A percentile compares a stretch with the other conserved stretches of the same genome.
phyloP scores from a whole-genome alignment of 2,329 filamentous ascomycete species.

The Fusarium dimerum region DNA sequence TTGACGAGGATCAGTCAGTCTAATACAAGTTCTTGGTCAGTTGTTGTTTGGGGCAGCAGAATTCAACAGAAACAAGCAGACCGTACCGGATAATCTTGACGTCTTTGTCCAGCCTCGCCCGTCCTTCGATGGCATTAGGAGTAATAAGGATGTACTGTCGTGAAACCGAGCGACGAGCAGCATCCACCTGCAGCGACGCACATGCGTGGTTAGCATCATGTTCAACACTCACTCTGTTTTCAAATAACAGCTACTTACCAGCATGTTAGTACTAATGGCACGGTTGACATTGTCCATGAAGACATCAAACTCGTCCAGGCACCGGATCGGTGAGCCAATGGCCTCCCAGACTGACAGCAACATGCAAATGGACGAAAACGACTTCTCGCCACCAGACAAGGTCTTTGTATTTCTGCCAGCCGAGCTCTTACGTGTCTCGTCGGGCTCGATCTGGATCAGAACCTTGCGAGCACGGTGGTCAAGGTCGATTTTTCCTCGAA shows the following conservation, averaged over 20 bases:
- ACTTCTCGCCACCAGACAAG: slow-evolving; percentile 94
- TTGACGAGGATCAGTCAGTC: slow-evolving; percentile 62
- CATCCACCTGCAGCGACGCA: slow-evolving; percentile 61
- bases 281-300: slow-evolving; percentile 99
- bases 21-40: slow-evolving; percentile 32
- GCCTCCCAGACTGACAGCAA: slow-evolving; percentile 94
- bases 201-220: too few relatives aligned
- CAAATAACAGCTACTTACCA: slow-evolving; percentile 59
- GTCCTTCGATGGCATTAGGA: slow-evolving; percentile 75
- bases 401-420: slow-evolving; percentile 85
- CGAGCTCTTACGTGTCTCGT: slow-evolving; percentile 67
- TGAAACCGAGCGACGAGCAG: slow-evolving; percentile 82
- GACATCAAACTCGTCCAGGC: slow-evolving; percentile 96
- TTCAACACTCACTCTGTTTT: not conserved
- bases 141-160: slow-evolving; percentile 96
- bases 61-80: not conserved
- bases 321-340: slow-evolving; percentile 93
- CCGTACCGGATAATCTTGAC: slow-evolving; percentile 75
- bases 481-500: slow-evolving; percentile 77
- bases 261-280: slow-evolving; percentile 89
- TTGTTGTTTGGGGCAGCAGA: not conserved
- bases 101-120: slow-evolving; percentile 61
- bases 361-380: slow-evolving; percentile 94
- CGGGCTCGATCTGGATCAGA: slow-evolving; percentile 74
- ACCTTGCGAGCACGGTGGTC: slow-evolving; percentile 76